These are phyloP conservation scores for Intubia oerlemansii DNA, from an alignment of 2,329 filamentous ascomycete genomes.

Conservation along the genomic window DNA sequence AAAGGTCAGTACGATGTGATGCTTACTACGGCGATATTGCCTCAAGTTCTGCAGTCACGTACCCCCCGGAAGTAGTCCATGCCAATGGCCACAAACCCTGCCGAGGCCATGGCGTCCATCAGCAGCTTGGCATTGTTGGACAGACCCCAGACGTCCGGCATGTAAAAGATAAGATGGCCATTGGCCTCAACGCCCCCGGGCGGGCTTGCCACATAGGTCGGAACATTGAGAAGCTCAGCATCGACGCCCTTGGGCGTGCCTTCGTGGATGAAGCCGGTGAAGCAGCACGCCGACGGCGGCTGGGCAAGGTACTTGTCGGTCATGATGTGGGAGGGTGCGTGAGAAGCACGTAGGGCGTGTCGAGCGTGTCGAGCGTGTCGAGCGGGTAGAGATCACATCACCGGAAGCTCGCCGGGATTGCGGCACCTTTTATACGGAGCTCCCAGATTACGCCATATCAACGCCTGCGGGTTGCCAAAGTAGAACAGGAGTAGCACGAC, in stretches of 20 bases:
- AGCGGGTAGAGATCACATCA: too few species aligned
- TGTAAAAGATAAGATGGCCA: slow-evolving; percentile 8
- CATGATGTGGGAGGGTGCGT: too few species aligned
- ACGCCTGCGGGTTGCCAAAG: too few species aligned
- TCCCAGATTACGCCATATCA: too few species aligned
- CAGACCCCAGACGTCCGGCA: slow-evolving; percentile 8
- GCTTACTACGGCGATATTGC: too few species aligned
- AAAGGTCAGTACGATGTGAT: not conserved
- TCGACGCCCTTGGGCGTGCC: slow-evolving; percentile 10
- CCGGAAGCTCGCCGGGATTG: too few species aligned
- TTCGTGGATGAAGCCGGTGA: slow-evolving; percentile 9
- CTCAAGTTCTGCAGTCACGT: not conserved
- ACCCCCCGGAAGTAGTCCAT: slow-evolving; percentile 9
- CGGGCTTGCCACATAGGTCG: slow-evolving; percentile 11
- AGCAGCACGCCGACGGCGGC: slow-evolving; percentile 10
- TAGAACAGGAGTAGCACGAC: too few species aligned
- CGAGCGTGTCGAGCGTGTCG: too few species aligned
- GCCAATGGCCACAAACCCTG: slow-evolving; percentile 7
- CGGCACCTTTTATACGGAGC: too few species aligned
- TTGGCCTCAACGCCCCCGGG: slow-evolving; percentile 4
- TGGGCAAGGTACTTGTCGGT: slow-evolving; percentile 8
- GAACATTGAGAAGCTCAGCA: slow-evolving; percentile 8
- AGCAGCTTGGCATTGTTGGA: slow-evolving; percentile 8
- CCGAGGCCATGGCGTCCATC: slow-evolving; percentile 9
- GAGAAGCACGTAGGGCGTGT: too few species aligned